phyloP scores from a whole-genome alignment of 2,329 filamentous ascomycete genomes.

The Exophiala spinifera region DNA sequence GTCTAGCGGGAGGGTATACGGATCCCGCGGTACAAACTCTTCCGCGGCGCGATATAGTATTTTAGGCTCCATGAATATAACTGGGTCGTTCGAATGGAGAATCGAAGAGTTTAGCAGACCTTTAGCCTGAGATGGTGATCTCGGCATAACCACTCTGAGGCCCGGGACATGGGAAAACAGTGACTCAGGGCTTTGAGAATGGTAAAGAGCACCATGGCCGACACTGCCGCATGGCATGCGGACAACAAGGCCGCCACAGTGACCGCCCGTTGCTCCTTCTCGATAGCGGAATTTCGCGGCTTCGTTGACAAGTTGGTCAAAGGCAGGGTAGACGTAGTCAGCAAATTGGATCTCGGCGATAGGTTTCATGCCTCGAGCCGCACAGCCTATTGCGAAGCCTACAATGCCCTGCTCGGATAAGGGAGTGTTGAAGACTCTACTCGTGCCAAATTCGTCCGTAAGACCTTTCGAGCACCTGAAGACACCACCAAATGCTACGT shows the following conservation, averaged over 20 bases:
- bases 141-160: conserved; percentile 77
- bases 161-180: conserved; percentile 88
- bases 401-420: conserved; percentile 91
- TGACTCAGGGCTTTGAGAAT: conserved; percentile 84
- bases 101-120: conserved; percentile 76
- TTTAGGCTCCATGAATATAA: conserved; percentile 92
- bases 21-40: conserved; percentile 78
- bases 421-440: conserved; percentile 94
- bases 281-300: conserved; percentile 84
- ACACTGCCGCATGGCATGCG: conserved; percentile 89
- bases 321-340: conserved; percentile 89
- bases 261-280: conserved; percentile 61
- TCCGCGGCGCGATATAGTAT: conserved; percentile 87
- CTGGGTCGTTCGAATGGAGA: conserved; percentile 73
- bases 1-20: conserved; percentile 79
- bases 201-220: conserved; percentile 82
- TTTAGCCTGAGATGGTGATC: conserved; percentile 84
- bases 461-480: conserved; percentile 93
- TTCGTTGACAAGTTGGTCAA: conserved; percentile 92
- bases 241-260: conserved; percentile 76
- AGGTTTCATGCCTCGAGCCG: conserved; percentile 86
- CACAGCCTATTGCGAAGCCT: conserved; percentile 86
- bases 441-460: conserved; percentile 78
- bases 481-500: conserved; percentile 94
- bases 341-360: conserved; percentile 95